phyloP scores from a whole-genome alignment of 495 filamentous ascomycete genomes.

The Tuber aestivum region DNA sequence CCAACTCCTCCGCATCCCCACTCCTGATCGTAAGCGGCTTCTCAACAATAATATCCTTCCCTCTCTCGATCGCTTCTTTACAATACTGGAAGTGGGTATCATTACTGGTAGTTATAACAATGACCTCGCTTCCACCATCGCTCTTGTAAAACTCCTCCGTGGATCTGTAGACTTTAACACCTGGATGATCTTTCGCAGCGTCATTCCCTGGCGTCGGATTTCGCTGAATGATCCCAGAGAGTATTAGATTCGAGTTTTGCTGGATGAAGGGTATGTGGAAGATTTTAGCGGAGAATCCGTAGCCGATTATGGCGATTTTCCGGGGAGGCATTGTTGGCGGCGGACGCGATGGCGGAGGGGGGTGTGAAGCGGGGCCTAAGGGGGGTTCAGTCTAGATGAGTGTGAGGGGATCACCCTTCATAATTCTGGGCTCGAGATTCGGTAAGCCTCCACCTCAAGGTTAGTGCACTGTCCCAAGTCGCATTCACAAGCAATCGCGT shows the following conservation, averaged over 20 bases:
- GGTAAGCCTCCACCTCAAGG: neutral
- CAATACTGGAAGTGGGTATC: conserved; percentile 64
- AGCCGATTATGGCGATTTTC: conserved; percentile 59
- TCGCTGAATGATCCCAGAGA: conserved; percentile 77
- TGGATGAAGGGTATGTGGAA: conserved; percentile 87
- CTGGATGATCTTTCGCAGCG: conserved; percentile 62
- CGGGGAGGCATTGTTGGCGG: conserved; percentile 5
- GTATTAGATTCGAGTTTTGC: conserved; percentile 57
- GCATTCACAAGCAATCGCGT: neutral
- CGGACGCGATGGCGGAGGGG: conserved; percentile 1
- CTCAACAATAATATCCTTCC: conserved; percentile 82
- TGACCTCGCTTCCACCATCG: conserved; percentile 61
- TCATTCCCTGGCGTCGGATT: conserved; percentile 58
- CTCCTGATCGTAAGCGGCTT: conserved; percentile 79
- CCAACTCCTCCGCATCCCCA: conserved; percentile 64
- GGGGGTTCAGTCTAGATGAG: neutral
- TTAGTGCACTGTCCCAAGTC: neutral
- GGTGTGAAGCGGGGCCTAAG: neutral
- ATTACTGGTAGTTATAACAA: conserved; percentile 70
- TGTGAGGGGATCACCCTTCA: neutral
- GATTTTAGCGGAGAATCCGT: conserved; percentile 75
- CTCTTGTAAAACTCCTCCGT: conserved; percentile 56
- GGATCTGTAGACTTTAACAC: conserved; percentile 56
- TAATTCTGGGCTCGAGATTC: neutral
- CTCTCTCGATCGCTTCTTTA: conserved; percentile 60